Base-by-base conservation (phyloP, 1,284 basidiomycete species). In the Moesziomyces globuligerus region DNA sequence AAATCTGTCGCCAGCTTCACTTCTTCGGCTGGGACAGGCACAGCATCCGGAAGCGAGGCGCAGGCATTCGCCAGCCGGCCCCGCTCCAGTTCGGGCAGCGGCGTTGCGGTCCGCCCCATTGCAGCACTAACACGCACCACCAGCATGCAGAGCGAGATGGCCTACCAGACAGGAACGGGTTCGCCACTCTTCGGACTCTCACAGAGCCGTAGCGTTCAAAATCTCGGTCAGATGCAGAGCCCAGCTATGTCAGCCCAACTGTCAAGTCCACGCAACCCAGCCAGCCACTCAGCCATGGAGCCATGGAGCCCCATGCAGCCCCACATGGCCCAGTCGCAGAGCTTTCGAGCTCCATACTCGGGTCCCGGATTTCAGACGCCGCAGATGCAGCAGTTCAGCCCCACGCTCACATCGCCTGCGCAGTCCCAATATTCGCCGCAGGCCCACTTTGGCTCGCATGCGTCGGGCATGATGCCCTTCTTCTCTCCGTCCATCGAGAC, bases 1-100 rank as follows among this genome's bases (percentile, higher is more conserved):
- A 70, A 71, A 25, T 73, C 71, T 28, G 67, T 73, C 7, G 71
- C 71, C 26, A 70, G 62, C 56, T 73, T 73, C 61, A 71, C 67
- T 18, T 73, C 67, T 3, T 70, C 71, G 1, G 53, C 43, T 13
- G 58, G 61, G 7, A 61, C 68, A n/a, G 61, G 50, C 36, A 50
- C 50, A 2, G 61, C 41, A 17, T 54, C 57, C 7, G 44, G 47
- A 1, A 65, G 53, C 57, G 61, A 61, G 34, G 42, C 28, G 28
- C 43, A 32, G 29, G 29, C 29, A 32, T 32, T 46, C 21, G 32
- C 32, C 3, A 47, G 47, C 18, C 53, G 68, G 13, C 68, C 61
- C 11, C 56, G 68, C 9, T 71, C 68, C 7, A 60, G 57, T 29
- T 71, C 68, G 3, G 57, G 61, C 29, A 54, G 57, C 48, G 54